These are phyloP conservation scores for Jamesozyma piceae DNA, from an alignment of 805 yeast species.

Conservation along the genomic window DNA sequence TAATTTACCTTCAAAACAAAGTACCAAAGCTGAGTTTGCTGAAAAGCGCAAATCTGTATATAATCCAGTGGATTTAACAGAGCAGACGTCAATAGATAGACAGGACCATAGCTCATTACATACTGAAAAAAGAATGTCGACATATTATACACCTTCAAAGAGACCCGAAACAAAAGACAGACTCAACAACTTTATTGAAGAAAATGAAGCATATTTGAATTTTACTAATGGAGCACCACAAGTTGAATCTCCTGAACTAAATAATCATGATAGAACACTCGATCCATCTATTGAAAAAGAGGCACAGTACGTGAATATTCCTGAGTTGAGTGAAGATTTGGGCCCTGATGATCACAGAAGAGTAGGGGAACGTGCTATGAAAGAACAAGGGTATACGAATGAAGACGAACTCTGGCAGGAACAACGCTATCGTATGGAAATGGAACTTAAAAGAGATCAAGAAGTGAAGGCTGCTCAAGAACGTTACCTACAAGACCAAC, in stretches of 20 bases:
- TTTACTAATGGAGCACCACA: slow-evolving; percentile 22
- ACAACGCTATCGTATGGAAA: slow-evolving; percentile 12
- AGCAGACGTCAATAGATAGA: neutral
- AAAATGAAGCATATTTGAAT: slow-evolving; percentile 22
- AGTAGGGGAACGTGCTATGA: slow-evolving; percentile 7
- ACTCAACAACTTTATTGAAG: slow-evolving; percentile 20
- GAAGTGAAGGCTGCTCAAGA: slow-evolving; percentile 2
- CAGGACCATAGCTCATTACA: neutral
- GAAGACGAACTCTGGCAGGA: slow-evolving; percentile 15
- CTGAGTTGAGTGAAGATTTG: neutral
- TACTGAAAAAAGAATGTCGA: neutral
- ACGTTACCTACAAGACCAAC: neutral
- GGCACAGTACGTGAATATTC: neutral
- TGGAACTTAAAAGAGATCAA: slow-evolving; percentile 8
- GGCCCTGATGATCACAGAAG: slow-evolving; percentile 2
- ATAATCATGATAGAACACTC: slow-evolving; percentile 4
- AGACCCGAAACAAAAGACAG: slow-evolving; percentile 10
- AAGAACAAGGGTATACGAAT: slow-evolving; percentile 11
- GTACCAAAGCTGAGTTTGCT: neutral
- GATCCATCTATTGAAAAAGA: slow-evolving; percentile 4
- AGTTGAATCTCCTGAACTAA: slow-evolving; percentile 12
- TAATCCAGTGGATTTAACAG: neutral
- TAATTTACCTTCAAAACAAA: neutral
- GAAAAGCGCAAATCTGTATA: slow-evolving; percentile 2
- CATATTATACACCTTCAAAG: slow-evolving; percentile 6